These are phyloP conservation scores for Jaapia argillacea DNA, from an alignment of 768 basidiomycete species.

Conservation along the genomic window DNA sequence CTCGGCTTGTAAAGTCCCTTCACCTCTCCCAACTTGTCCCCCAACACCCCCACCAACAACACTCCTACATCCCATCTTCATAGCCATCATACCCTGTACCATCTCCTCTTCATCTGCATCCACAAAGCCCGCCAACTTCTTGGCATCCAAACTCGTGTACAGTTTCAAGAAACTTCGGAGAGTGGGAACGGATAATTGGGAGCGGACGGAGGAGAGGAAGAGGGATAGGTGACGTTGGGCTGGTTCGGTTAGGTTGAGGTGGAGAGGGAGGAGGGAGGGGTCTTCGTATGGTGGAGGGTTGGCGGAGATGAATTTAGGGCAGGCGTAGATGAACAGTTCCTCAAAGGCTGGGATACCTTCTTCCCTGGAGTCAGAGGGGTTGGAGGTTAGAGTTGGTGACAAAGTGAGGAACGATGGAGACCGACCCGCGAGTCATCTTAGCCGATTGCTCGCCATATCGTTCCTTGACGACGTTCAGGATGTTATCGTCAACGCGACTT, in stretches of 20 bases:
- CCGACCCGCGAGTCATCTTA: constrained; percentile 79
- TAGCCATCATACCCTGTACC: constrained; percentile 93
- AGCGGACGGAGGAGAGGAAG: constrained; percentile 74
- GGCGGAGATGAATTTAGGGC: constrained; percentile 94
- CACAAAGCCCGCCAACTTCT: constrained; percentile 86
- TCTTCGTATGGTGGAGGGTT: constrained; percentile 94
- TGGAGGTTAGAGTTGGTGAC: neutral
- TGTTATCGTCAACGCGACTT: constrained; percentile 88
- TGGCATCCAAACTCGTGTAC: constrained; percentile 88
- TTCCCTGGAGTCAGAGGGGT: no score
- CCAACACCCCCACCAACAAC: constrained; percentile 31
- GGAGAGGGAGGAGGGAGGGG: constrained; percentile 40
- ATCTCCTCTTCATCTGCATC: constrained; percentile 91
- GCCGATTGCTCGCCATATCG: constrained; percentile 86
- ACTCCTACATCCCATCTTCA: constrained; percentile 79
- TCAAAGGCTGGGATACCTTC: constrained; percentile 76
- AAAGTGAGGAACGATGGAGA: constrained; percentile 9
- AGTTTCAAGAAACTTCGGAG: constrained; percentile 89
- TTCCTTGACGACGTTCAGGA: constrained; percentile 88
- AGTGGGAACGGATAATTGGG: constrained; percentile 71
- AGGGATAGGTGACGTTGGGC: constrained; percentile 77
- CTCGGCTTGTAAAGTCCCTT: no score
- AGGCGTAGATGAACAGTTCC: constrained; percentile 90
- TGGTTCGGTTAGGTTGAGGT: constrained; percentile 46
- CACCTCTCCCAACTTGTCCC: no score